Percentiles rank a stretch among this genome's conserved stretches.
Conservation (phyloP, 768 basidiomycete species). For the Auricularia auricula-judae region DNA sequence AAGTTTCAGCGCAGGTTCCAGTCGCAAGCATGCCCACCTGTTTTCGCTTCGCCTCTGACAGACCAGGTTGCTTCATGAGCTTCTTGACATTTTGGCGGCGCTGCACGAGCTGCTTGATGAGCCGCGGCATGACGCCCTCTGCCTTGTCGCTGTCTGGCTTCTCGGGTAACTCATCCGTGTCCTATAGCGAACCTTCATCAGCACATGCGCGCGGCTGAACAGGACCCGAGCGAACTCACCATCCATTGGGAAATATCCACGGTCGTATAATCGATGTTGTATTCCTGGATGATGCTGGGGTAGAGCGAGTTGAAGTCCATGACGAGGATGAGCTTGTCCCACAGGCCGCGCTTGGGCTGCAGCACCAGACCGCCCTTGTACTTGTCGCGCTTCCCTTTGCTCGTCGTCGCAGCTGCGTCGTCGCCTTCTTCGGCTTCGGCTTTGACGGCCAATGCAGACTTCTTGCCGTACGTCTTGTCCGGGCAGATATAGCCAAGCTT, state of each 20-base stretch:
- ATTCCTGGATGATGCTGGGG: constrained; percentile 98
- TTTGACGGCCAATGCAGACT: constrained; percentile 38
- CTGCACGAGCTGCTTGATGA: constrained; percentile 92
- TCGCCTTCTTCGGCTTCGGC: constrained; percentile 43
- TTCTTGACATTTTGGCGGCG: constrained; percentile 85
- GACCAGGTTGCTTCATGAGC: constrained; percentile 75
- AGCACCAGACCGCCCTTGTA: constrained; percentile 98
- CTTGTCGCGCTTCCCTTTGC: constrained; percentile 77
- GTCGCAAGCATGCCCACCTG: neutral
- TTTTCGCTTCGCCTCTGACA: constrained; percentile 2
- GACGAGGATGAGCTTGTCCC: constrained; percentile 94
- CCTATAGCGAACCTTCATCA: constrained; percentile 24
- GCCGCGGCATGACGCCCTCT: constrained; percentile 89
- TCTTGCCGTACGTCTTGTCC: constrained; percentile 85
- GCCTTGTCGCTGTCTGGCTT: constrained; percentile 59
- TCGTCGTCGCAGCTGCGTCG: constrained; percentile 28
- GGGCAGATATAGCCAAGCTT: constrained; percentile 92
- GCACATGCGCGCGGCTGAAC: constrained; percentile 9
- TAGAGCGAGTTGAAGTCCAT: constrained; percentile 99
- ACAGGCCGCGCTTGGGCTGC: constrained; percentile 88
- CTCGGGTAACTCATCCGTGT: constrained; percentile 80
- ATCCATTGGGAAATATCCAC: constrained; percentile 59
- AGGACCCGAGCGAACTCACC: constrained; percentile 21
- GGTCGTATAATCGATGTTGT: constrained; percentile 98
- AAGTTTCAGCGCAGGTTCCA: too few relatives aligned